Evolutionary conservation across 148 eudicot species (phyloP).

Genomic region (Rhododendron kiyosumense): DNA sequence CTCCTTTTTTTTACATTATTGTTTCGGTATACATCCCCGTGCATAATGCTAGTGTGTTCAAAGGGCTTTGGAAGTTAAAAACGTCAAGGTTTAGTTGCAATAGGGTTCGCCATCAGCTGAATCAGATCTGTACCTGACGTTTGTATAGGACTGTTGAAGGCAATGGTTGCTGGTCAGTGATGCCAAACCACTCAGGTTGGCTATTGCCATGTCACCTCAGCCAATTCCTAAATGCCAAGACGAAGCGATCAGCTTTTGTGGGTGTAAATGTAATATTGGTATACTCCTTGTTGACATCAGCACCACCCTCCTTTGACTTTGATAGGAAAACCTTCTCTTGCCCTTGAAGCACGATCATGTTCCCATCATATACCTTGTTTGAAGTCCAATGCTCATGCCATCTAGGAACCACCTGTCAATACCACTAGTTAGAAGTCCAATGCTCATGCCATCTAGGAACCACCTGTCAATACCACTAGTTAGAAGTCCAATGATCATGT

Average conservation of each 20-base stretch:
- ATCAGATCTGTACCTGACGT: slow-evolving; percentile 47
- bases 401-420: slow-evolving; percentile 75
- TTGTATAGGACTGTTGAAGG: slow-evolving; percentile 75
- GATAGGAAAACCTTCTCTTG: slow-evolving; percentile 88
- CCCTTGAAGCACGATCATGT: slow-evolving; percentile 98
- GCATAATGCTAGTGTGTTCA: neutral
- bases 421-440: neutral
- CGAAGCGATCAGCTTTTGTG: slow-evolving; percentile 95
- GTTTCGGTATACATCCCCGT: neutral
- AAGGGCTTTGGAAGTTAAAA: neutral
- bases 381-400: slow-evolving; percentile 99
- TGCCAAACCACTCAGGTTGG: slow-evolving; percentile 92
- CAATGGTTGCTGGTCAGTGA: slow-evolving; percentile 48
- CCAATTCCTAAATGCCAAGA: slow-evolving; percentile 90
- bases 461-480: no score
- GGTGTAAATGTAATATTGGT: slow-evolving; percentile 91
- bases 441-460: no score
- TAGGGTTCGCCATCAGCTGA: neutral
- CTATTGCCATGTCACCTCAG: slow-evolving; percentile 84
- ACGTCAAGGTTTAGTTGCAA: neutral
- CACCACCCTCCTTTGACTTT: slow-evolving; percentile 48
- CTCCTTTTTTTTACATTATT: neutral
- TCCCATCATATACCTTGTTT: slow-evolving; percentile 93
- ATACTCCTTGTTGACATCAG: slow-evolving; percentile 76
- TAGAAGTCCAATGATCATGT: no score